A percentile compares a stretch with the other conserved stretches of the same genome.
Evolutionary conservation across 768 basidiomycete species (phyloP).

Genomic region (Boletus vinaceobasis): DNA sequence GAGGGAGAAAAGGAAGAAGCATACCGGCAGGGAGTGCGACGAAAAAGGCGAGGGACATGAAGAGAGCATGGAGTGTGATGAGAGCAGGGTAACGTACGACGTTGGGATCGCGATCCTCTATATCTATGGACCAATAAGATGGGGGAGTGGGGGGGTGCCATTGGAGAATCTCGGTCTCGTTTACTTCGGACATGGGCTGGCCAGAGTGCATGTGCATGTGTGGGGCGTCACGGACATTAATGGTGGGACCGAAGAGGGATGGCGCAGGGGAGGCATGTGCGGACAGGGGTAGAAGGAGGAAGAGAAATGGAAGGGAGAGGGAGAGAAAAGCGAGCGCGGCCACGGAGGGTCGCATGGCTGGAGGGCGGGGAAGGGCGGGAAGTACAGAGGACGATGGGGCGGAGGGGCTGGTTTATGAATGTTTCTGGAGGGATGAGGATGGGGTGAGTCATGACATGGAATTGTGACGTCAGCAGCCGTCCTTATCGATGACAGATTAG

Average conservation of each 20-base stretch:
- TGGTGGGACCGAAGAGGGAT: neutral
- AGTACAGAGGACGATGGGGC: neutral
- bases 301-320: neutral
- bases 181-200: slow-evolving; percentile 57
- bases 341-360: slow-evolving; percentile 8
- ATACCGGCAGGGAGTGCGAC: slow-evolving; percentile 75
- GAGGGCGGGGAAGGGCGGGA: neutral
- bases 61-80: slow-evolving; percentile 69
- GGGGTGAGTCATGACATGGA: neutral
- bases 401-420: slow-evolving; percentile 12
- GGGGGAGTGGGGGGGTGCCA: slow-evolving; percentile 68
- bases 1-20: slow-evolving; percentile 19
- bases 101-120: slow-evolving; percentile 47
- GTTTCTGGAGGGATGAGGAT: neutral
- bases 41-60: slow-evolving; percentile 81
- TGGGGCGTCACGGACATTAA: slow-evolving; percentile 28
- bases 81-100: slow-evolving; percentile 58
- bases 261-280: slow-evolving; percentile 12
- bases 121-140: slow-evolving; percentile 82
- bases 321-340: neutral
- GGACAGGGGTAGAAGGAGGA: slow-evolving; percentile 17
- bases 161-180: slow-evolving; percentile 71
- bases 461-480: slow-evolving; percentile 11
- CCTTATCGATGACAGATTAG: no score
- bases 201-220: slow-evolving; percentile 47